Evolutionary conservation across 441 rosid species (phyloP).

Genomic region (Pelargonium australe): DNA sequence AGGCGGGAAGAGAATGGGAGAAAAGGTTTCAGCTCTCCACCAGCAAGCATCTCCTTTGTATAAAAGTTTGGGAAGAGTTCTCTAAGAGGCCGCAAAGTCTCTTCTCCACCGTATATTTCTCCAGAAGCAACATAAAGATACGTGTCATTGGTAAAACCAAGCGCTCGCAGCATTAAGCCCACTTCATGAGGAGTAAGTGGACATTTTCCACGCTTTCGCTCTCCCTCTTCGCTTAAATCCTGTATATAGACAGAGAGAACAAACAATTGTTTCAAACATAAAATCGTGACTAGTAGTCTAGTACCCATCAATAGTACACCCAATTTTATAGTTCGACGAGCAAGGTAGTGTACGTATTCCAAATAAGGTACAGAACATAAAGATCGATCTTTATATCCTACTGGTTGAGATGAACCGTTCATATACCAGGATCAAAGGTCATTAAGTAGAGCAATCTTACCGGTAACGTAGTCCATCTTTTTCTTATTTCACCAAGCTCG

Average conservation of each 20-base stretch:
- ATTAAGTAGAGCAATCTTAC: conserved; percentile 45
- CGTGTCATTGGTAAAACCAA: conserved; percentile 81
- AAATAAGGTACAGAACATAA: no score
- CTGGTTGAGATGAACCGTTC: conserved; percentile 3
- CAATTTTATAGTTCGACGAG: neutral
- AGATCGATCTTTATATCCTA: neutral
- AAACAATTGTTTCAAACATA: conserved; percentile 8
- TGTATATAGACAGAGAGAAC: conserved; percentile 20
- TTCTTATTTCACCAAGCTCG: conserved; percentile 88
- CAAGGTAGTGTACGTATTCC: neutral
- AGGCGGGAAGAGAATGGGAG: conserved; percentile 83
- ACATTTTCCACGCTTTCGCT: conserved; percentile 91
- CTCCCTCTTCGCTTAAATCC: conserved; percentile 83
- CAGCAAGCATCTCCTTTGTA: conserved; percentile 88
- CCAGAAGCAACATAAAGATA: conserved; percentile 92
- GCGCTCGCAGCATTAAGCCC: conserved; percentile 89
- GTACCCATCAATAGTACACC: conserved; percentile 4
- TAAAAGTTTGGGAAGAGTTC: conserved; percentile 88
- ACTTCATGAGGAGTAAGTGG: conserved; percentile 97
- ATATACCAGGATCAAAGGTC: conserved; percentile 11
- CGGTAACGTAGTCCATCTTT: conserved; percentile 93
- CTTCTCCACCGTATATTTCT: conserved; percentile 95
- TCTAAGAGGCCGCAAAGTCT: conserved; percentile 71
- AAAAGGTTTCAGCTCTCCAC: conserved; percentile 64
- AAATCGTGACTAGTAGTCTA: neutral